Evolutionary conservation across 2,329 filamentous ascomycete genomes (phyloP), one percentile per base, ranked within the genome.

Genomic region (Mycogone perniciosa): DNA sequence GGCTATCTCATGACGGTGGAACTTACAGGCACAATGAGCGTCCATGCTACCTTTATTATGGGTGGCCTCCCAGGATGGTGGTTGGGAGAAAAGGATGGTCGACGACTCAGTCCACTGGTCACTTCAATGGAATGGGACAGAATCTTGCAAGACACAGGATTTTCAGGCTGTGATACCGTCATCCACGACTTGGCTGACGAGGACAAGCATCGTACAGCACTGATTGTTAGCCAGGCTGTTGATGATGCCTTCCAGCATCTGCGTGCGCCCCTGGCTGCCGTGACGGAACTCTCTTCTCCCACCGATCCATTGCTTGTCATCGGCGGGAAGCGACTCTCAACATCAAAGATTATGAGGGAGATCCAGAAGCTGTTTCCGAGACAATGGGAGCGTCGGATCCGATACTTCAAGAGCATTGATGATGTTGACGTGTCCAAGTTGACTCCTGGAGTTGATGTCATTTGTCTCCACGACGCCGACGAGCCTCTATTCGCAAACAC

Each of bases 1-100:
- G 56, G 54, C 6, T 51, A 54, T 6, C 27, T 57, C 8, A 37
- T 57, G 7, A 42, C 54, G 40, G 26, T 48, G 11, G 56, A 57
- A 38, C 45, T 44, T 7, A 53, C 37, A 11, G 34, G 29, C 5
- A 9, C 39, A 4, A 42, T 52, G 38, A 41, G 31, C 7, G 1
- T 50, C 31, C 39, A 40, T 6, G 7, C 47, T 10, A 45, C 39
- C 2, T 53, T 57, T 10, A 40, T 53, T 13, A 41, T 57, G 27
- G 37, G 38, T 8, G 26, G 7, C 10, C 27, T 49, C 2, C 30
- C 39, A 7, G 46, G 46, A 4, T 49, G 46, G 46, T 49, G 46
- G 46, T 8, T 37, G 7, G 31, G 39, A 7, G 13, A 29, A 1
- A 20, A 49, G 8, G 38, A 48, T 26, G 46, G 46, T 31, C 46